Conservation (phyloP, 768 basidiomycete genomes). For the Boletales sp. region DNA sequence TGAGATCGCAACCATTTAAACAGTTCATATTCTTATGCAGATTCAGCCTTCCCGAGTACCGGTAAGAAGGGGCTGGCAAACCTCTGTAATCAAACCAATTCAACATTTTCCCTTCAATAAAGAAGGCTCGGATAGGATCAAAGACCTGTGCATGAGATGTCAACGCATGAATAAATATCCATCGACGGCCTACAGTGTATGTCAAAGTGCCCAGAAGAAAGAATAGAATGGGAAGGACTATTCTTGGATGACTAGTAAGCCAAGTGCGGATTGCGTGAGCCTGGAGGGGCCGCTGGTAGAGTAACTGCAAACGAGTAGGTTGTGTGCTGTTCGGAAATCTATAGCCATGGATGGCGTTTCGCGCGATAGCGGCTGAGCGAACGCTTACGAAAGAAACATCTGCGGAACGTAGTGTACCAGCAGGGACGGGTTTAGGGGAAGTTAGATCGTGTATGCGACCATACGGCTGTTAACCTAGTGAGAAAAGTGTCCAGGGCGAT, state of each 20-base stretch:
- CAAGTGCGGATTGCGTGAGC: conserved; percentile 70
- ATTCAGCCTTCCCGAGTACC: not conserved
- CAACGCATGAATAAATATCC: not conserved
- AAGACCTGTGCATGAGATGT: conserved; percentile 60
- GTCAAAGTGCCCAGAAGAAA: conserved; percentile 89
- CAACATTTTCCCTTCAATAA: conserved; percentile 76
- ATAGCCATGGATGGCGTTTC: conserved; percentile 75
- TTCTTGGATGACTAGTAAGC: conserved; percentile 82
- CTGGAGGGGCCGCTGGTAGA: conserved; percentile 64
- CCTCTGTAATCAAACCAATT: conserved; percentile 82
- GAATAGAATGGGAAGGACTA: conserved; percentile 74
- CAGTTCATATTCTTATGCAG: conserved; percentile 55
- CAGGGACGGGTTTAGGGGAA: conserved; percentile 55
- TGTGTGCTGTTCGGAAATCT: conserved; percentile 29
- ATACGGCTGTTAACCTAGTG: conserved; percentile 54
- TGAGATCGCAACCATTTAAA: conserved; percentile 74
- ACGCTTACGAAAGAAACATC: conserved; percentile 59
- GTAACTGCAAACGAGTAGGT: conserved; percentile 46
- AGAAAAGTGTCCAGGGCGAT: not conserved
- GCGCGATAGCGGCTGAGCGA: conserved; percentile 74
- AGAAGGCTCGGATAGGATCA: conserved; percentile 84
- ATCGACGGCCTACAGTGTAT: conserved; percentile 61
- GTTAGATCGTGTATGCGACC: conserved; percentile 72
- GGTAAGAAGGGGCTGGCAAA: conserved; percentile 26
- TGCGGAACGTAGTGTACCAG: conserved; percentile 64